Conservation (phyloP, 306 rosid species). For the Hippophae gyantsensis region DNA sequence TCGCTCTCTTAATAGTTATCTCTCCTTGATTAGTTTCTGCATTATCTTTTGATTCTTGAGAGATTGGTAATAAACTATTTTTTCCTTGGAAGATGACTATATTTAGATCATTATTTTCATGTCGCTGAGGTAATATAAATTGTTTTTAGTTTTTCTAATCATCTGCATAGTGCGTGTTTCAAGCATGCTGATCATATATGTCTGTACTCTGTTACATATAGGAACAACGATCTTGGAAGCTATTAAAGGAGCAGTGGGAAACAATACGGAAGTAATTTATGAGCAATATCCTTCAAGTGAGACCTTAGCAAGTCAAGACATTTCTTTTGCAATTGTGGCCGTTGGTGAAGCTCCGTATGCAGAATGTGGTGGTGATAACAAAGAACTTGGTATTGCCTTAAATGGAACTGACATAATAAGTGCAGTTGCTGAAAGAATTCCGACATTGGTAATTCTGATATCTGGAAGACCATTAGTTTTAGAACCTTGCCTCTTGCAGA, state of each 20-base stretch:
- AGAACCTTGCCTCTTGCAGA: constrained; percentile 42
- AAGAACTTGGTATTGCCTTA: constrained; percentile 41
- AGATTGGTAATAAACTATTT: too few species aligned
- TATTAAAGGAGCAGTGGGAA: constrained; percentile 51
- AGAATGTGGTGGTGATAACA: constrained; percentile 52
- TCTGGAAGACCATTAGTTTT: constrained; percentile 61
- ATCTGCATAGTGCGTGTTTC: neutral
- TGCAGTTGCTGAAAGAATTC: constrained; percentile 43
- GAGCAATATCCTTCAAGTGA: constrained; percentile 38
- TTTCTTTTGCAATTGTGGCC: constrained; percentile 67
- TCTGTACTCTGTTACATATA: constrained; percentile 15
- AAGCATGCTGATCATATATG: neutral
- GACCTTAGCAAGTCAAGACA: constrained; percentile 37
- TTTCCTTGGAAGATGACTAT: too few species aligned
- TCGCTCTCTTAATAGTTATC: too few species aligned
- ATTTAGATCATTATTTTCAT: too few species aligned
- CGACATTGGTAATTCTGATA: constrained; percentile 56
- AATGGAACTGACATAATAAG: constrained; percentile 33
- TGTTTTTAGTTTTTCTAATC: too few species aligned
- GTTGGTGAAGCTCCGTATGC: constrained; percentile 82
- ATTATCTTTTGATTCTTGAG: too few species aligned
- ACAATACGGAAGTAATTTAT: constrained; percentile 49
- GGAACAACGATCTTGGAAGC: constrained; percentile 86
- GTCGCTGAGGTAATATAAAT: too few species aligned
- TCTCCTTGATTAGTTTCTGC: too few species aligned